A percentile compares a stretch with the other conserved stretches of the same genome.
Conservation (phyloP, 257 asterid genomes). For the Phtheirospermum japonicum region DNA sequence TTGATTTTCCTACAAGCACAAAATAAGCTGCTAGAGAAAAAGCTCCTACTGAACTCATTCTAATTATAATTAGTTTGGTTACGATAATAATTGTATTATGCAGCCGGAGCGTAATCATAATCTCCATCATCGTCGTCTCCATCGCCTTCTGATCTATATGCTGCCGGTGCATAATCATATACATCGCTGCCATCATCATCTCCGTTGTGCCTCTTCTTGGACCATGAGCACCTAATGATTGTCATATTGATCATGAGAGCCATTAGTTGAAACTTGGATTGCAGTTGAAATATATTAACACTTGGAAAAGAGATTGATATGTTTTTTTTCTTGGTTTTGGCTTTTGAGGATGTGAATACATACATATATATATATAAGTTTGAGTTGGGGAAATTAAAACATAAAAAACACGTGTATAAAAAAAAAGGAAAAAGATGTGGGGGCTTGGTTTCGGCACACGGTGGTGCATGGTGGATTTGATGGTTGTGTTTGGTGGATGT, state of each 20-base stretch:
- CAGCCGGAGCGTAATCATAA: conserved; percentile 37
- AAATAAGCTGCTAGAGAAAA: not conserved
- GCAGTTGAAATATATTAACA: too few species aligned
- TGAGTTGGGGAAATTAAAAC: not conserved
- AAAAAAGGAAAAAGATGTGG: conserved; percentile 5
- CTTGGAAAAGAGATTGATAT: not conserved
- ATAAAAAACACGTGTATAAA: conserved; percentile 1
- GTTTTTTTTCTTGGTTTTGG: not conserved
- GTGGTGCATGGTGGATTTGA: conserved; percentile 25
- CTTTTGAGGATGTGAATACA: not conserved
- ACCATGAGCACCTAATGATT: not conserved
- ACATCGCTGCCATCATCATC: too few species aligned
- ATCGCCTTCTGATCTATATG: conserved; percentile 9
- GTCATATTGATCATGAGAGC: not conserved
- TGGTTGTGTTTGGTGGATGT: conserved; percentile 8
- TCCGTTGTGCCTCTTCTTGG: too few species aligned
- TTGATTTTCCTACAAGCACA: not conserved
- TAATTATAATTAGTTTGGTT: too few species aligned
- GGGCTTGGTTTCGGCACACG: conserved; percentile 5
- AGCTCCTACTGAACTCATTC: too few species aligned
- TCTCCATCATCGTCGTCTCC: conserved; percentile 30
- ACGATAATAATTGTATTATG: conserved; percentile 1
- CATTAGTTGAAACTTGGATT: too few species aligned
- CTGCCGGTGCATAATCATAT: not conserved
- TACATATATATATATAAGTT: not conserved